These are phyloP conservation scores for Eucalyptus pauciflora DNA, from an alignment of 345 rosid species.

Conservation along the genomic window DNA sequence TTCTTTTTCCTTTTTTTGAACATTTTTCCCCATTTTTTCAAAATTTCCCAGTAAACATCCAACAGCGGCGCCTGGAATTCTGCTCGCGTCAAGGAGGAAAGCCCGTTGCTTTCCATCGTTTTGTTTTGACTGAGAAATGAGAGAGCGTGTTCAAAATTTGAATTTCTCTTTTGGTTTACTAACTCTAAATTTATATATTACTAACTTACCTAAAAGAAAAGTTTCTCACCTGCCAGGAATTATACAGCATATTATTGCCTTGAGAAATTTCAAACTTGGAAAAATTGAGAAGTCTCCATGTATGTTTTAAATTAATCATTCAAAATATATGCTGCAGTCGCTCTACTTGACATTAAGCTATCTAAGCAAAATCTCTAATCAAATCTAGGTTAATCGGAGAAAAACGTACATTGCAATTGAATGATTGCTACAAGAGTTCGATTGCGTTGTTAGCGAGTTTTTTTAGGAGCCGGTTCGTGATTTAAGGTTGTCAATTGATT, in stretches of 20 bases:
- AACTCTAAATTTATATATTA: not conserved
- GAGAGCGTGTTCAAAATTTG: not conserved
- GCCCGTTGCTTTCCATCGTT: not conserved
- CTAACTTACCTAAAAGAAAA: not conserved
- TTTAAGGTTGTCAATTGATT: not conserved
- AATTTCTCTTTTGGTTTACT: not conserved
- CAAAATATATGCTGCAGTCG: rapidly evolving
- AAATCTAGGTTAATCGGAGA: not conserved
- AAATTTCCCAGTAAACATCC: not conserved
- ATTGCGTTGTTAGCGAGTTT: not conserved
- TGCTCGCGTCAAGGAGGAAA: not conserved
- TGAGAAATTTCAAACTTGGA: not conserved
- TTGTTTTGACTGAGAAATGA: not conserved
- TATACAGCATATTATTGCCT: no score
- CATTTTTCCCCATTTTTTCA: not conserved
- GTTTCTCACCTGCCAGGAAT: not conserved
- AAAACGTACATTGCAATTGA: no score
- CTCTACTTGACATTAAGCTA: no score
- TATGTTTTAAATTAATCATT: not conserved
- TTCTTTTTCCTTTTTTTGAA: not conserved
- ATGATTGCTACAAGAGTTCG: not conserved
- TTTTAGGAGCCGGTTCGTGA: not conserved
- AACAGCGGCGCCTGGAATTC: not conserved
- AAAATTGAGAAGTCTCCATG: not conserved
- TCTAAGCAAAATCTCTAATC: not conserved